Evolutionary conservation across 2,329 filamentous ascomycete genomes (phyloP), one percentile per base, ranked within the genome.

Genomic region (Coniochaeta prunicola): DNA sequence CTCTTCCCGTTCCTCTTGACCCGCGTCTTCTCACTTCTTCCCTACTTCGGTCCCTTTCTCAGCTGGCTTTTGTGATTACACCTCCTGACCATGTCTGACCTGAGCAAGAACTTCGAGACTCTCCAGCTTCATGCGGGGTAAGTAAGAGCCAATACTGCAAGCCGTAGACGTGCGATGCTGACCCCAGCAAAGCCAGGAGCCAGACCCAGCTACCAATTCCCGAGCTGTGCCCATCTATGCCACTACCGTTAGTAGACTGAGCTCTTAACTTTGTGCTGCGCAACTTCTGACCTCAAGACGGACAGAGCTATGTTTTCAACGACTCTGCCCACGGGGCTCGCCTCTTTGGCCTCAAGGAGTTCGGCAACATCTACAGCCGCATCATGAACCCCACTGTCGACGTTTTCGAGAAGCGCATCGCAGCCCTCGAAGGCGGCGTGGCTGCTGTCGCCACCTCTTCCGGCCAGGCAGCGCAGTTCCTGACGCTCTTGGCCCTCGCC

Each of bases 301-400:
- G 9, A 45, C 64, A 92, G 89, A 96, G 91, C 69, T 99, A 80
- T 75, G 86, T 85, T 57, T 99, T 99, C 84, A 89, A 97, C 84
- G 91, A 97, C 78, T 96, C 91, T 57, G 93, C 92, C 56, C 94
- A 97, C 70, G 94, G 91, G 62, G 94, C 94, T 59, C 87, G 92
- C 73, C 87, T 99, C 45, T 99, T 99, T 71, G 90, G 91, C 71
- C 90, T 99, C 74, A 96, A 97, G 79, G 92, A 97, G 77, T 89
- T 91, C 68, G 94, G 92, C 76, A 97, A 97, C 77, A 96, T 97
- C 74, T 99, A 99, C 82, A 94, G 88, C 73, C 91, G 94, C 64
- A 92, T 99, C 68, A 91, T 90, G 89, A 97, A 97, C 88, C 92
- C 93, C 2, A 97, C 93, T 0, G 89, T 93, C 65, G 93, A 96